Percentiles rank a stretch among this genome's conserved stretches.
phyloP scores from a whole-genome alignment of 352 stramenopile genomes.

The Detonula confervacea region DNA sequence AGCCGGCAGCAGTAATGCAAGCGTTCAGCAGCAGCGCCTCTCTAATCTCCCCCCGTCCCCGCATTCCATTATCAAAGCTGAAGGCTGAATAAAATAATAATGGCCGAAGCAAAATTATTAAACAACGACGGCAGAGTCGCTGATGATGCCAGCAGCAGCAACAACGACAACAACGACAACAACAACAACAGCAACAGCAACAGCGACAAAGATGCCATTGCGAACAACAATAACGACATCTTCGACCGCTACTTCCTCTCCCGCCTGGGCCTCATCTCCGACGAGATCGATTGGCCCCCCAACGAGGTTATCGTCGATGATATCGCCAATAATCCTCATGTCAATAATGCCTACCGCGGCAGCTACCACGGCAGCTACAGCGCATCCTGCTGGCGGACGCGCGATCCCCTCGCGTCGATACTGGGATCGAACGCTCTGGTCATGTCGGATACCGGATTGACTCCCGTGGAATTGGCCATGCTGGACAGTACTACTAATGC shows the following conservation, averaged over 20 bases:
- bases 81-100: too few species aligned
- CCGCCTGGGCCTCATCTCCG: constrained; percentile 15
- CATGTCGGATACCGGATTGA: constrained; percentile 20
- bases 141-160: too few species aligned
- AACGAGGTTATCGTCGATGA: not conserved
- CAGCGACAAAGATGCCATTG: too few species aligned
- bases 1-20: too few species aligned
- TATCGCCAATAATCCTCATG: not conserved
- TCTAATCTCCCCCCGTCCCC: too few species aligned
- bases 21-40: too few species aligned
- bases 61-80: too few species aligned
- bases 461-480: not conserved
- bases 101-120: too few species aligned
- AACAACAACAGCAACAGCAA: too few species aligned
- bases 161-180: too few species aligned
- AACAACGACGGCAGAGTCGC: too few species aligned
- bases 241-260: constrained; percentile 13
- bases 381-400: not conserved
- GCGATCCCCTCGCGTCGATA: not conserved
- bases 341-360: not conserved
- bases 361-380: not conserved
- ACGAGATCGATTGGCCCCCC: constrained; percentile 19
- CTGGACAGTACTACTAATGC: not conserved
- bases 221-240: too few species aligned
- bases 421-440: not conserved